Conservation (phyloP, 768 basidiomycete genomes). For the Lactarius deliciosus region DNA sequence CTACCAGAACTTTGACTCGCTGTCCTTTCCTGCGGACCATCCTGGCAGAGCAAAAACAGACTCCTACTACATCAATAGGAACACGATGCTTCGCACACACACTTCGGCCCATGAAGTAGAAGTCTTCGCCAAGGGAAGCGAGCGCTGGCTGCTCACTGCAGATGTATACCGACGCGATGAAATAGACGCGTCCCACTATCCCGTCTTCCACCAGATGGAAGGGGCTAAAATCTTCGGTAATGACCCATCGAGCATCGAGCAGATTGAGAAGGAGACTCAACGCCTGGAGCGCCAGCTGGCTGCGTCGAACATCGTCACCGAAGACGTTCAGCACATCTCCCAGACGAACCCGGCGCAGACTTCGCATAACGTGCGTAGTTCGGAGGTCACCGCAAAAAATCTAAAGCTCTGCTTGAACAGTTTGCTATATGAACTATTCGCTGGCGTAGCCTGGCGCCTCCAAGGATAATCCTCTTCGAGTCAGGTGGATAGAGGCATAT, state of each 20-base stretch:
- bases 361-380: conserved; percentile 69
- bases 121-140: conserved; percentile 71
- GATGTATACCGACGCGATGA: conserved; percentile 99
- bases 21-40: conserved; percentile 91
- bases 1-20: conserved; percentile 92
- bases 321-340: conserved; percentile 77
- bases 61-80: conserved; percentile 92
- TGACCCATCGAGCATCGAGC: conserved; percentile 53
- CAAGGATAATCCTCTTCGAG: conserved; percentile 69
- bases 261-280: conserved; percentile 71
- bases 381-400: conserved; percentile 76
- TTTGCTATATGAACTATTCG: conserved; percentile 81
- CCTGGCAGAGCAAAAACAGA: conserved; percentile 89
- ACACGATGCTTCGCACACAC: conserved; percentile 93
- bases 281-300: conserved; percentile 59
- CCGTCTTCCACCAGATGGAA: conserved; percentile 98
- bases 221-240: conserved; percentile 81
- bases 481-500: conserved; percentile 97
- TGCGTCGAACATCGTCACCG: conserved; percentile 76
- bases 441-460: conserved; percentile 50
- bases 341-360: conserved; percentile 78
- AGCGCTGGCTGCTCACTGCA: conserved; percentile 88
- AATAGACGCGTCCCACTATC: conserved; percentile 95
- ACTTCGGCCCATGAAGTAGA: conserved; percentile 99
- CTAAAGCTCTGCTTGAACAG: conserved; percentile 88